A percentile compares a stretch with the other conserved stretches of the same genome.
Conservation (phyloP, 2,329 filamentous ascomycete species). For the Phaeomoniella chlamydospora region DNA sequence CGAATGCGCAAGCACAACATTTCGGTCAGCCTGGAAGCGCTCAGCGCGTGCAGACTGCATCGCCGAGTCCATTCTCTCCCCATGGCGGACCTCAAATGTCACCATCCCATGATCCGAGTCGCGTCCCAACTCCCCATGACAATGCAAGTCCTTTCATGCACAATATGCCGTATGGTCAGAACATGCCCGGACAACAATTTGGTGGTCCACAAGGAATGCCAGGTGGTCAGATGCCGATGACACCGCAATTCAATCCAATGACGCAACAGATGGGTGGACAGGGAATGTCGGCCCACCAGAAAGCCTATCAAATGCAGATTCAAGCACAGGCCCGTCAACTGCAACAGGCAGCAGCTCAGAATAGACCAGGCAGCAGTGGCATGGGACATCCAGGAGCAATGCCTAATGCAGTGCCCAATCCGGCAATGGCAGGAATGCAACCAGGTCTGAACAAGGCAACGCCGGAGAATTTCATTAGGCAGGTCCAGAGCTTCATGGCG, state of each 20-base stretch:
- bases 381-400: constrained; percentile 5
- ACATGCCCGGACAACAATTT: constrained; percentile 25
- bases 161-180: constrained; percentile 22
- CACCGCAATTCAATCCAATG: constrained; percentile 34
- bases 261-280: constrained; percentile 35
- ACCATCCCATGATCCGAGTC: constrained; percentile 54
- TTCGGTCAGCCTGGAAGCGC: constrained; percentile 48
- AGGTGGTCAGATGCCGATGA: constrained; percentile 22
- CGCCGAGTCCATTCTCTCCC: constrained; percentile 80
- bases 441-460: constrained; percentile 20
- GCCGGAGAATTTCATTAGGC: constrained; percentile 61
- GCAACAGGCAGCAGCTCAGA: constrained; percentile 13
- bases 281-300: constrained; percentile 57
- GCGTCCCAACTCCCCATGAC: constrained; percentile 56
- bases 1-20: constrained; percentile 64
- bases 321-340: constrained; percentile 61
- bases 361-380: constrained; percentile 17
- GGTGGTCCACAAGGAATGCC: constrained; percentile 22
- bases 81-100: constrained; percentile 61
- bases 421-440: constrained; percentile 5
- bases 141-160: constrained; percentile 46
- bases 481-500: constrained; percentile 63
- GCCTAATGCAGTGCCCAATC: constrained; percentile 3
- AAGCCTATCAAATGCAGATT: constrained; percentile 68
- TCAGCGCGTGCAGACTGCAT: constrained; percentile 77